Evolutionary conservation across 129 eudicot species (phyloP).

Genomic region (Flaveria trinervia): DNA sequence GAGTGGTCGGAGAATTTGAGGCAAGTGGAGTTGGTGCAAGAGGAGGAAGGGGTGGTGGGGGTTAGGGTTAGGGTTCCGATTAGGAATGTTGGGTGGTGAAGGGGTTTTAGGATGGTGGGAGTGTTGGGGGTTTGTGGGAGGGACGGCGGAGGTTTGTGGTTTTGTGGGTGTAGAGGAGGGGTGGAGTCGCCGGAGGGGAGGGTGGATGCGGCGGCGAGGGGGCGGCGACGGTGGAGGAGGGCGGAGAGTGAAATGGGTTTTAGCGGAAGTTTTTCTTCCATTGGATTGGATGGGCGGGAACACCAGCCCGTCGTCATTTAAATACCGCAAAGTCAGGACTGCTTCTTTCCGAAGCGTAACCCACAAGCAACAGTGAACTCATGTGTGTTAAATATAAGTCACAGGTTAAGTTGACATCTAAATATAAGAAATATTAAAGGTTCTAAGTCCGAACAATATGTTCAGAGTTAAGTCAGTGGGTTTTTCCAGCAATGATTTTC

Average conservation of each 20-base stretch:
- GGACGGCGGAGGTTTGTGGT: background rate
- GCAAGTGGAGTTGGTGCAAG: conserved; percentile 36
- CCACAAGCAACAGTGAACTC: no score
- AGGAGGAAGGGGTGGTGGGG: conserved; percentile 39
- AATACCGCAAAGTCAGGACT: no score
- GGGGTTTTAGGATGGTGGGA: conserved; percentile 49
- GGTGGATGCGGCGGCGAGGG: conserved; percentile 57
- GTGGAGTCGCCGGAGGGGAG: conserved; percentile 34
- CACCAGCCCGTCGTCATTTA: no score
- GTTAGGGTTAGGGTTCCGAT: conserved; percentile 65
- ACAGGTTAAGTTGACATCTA: no score
- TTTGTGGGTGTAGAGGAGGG: conserved; percentile 8
- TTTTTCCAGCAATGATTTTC: no score
- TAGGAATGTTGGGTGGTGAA: conserved; percentile 45
- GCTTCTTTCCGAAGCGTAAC: no score
- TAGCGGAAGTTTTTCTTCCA: conserved; percentile 12
- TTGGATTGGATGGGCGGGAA: background rate
- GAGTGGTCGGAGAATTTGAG: conserved; percentile 62
- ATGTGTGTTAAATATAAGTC: no score
- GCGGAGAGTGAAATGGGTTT: conserved; percentile 46
- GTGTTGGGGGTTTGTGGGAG: conserved; percentile 35
- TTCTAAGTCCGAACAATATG: no score
- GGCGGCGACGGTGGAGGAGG: conserved; percentile 55
- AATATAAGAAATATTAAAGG: no score
- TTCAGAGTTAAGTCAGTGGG: no score